phyloP scores from a whole-genome alignment of 2,329 filamentous ascomycete genomes.

The Sporothrix brasiliensis region DNA sequence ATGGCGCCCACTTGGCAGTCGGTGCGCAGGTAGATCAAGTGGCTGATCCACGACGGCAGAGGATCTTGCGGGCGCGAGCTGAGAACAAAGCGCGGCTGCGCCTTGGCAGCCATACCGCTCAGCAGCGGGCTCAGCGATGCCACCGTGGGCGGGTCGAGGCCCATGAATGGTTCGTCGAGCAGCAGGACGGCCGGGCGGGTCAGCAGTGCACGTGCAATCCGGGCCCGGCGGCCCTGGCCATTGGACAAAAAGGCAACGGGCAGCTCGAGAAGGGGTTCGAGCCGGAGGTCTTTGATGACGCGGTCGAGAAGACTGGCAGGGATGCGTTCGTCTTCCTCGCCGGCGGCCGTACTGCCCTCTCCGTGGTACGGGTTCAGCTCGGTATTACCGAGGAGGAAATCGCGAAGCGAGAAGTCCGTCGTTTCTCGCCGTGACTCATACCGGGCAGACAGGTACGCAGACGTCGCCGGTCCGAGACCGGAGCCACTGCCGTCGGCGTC shows the following conservation, averaged over 20 bases:
- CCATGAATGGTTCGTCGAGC: slow-evolving; percentile 95
- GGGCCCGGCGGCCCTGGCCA: slow-evolving; percentile 82
- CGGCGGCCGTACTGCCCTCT: slow-evolving; percentile 40
- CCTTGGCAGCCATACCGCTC: slow-evolving; percentile 65
- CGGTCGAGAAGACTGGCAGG: slow-evolving; percentile 56
- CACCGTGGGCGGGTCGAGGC: slow-evolving; percentile 83
- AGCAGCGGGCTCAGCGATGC: slow-evolving; percentile 72
- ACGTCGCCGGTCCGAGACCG: slow-evolving; percentile 56
- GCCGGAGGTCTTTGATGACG: slow-evolving; percentile 69
- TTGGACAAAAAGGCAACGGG: slow-evolving; percentile 91
- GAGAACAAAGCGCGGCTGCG: slow-evolving; percentile 72
- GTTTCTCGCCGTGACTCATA: slow-evolving; percentile 87
- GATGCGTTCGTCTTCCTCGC: slow-evolving; percentile 51
- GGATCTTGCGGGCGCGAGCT: slow-evolving; percentile 82
- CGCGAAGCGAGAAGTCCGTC: slow-evolving; percentile 80
- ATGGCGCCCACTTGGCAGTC: slow-evolving; percentile 67
- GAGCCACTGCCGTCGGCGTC: slow-evolving; percentile 63
- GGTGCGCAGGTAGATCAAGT: slow-evolving; percentile 72
- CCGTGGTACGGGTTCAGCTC: slow-evolving; percentile 73
- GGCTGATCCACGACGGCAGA: slow-evolving; percentile 87
- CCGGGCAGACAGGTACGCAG: slow-evolving; percentile 82
- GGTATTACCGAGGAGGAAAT: slow-evolving; percentile 81
- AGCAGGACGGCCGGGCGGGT: slow-evolving; percentile 77
- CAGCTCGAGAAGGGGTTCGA: slow-evolving; percentile 71
- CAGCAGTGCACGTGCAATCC: slow-evolving; percentile 85